Evolutionary conservation across 2,329 filamentous ascomycete genomes (phyloP), one percentile per base, ranked within the genome.

Genomic region (Fusarium buharicum): DNA sequence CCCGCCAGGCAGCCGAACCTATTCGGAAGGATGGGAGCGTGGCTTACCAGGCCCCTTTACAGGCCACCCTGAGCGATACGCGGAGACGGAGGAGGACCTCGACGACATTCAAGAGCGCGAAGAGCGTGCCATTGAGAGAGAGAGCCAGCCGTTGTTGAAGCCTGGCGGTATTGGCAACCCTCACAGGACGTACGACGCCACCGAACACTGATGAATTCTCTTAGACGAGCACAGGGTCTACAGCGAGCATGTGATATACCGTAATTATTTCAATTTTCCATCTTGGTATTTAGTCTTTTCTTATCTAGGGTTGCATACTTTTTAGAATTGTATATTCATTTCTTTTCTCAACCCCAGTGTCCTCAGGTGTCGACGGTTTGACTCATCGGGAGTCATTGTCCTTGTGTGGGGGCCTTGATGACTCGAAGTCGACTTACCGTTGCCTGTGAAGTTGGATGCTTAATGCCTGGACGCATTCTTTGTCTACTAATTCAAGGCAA

Each of bases 1-100:
- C 8, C 70, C 73, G 27, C 57, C 57, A 44, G 76, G 78, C 27
- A 77, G 69, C 46, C 76, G 81, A 12, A 81, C 79, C 8, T 78
- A 82, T 64, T 82, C 80, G 2, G 78, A 83, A 55, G 81, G 81
- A 43, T 80, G 81, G 74, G 82, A 84, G 63, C 80, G 82, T 30
- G 79, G 79, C 11, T 75, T 81, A 9, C 81, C 82, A 4, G 80
- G 81, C 6, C 81, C 80, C 1, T 83, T 83, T 62, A 82, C 81
- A 2, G 80, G 79, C 2, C 82, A 84, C 48, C 81, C 82, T 4
- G 81, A 84, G 66, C 77, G 77, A 55, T 84, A 84, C 48, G 81
- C 81, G 28, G 77, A 81, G 45, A 82, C 78, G 4, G 80, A 82
- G 31, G 81, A 83, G 53, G 80, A 84, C 54, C 73, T 83, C 59